phyloP scores from a whole-genome alignment of 192 early-diverging fungal genomes.

The Backusella psychrophila region DNA sequence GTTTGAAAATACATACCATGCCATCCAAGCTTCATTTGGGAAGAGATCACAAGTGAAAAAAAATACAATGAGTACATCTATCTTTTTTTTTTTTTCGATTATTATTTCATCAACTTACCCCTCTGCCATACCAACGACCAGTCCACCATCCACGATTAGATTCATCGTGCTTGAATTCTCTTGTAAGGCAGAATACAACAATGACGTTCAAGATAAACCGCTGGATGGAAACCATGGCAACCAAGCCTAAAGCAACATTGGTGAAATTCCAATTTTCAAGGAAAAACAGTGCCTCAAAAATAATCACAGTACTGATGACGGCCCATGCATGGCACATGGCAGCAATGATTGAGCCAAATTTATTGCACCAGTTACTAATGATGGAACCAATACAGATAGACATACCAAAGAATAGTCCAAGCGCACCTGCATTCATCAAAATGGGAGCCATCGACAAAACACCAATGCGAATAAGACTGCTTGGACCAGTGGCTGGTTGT shows the following conservation, averaged over 20 bases:
- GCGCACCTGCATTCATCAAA: conserved; percentile 61
- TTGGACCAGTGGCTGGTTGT: conserved; percentile 31
- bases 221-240: conserved; percentile 65
- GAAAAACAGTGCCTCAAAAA: conserved; percentile 65
- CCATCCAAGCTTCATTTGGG: conserved; percentile 30
- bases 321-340: conserved; percentile 61
- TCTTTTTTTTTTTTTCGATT: background rate
- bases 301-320: conserved; percentile 57
- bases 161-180: conserved; percentile 83
- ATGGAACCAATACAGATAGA: conserved; percentile 63
- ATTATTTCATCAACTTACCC: conserved; percentile 46
- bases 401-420: conserved; percentile 61
- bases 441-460: conserved; percentile 70
- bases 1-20: conserved; percentile 27
- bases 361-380: conserved; percentile 60
- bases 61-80: background rate
- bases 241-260: conserved; percentile 64
- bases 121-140: conserved; percentile 76
- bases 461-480: conserved; percentile 57
- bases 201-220: conserved; percentile 69
- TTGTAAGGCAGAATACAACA: conserved; percentile 66
- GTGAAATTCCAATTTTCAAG: conserved; percentile 65
- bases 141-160: conserved; percentile 88
- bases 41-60: background rate
- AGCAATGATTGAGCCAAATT: conserved; percentile 73